Conservation (phyloP, 345 rosid species). For the Jatropha curcas region DNA sequence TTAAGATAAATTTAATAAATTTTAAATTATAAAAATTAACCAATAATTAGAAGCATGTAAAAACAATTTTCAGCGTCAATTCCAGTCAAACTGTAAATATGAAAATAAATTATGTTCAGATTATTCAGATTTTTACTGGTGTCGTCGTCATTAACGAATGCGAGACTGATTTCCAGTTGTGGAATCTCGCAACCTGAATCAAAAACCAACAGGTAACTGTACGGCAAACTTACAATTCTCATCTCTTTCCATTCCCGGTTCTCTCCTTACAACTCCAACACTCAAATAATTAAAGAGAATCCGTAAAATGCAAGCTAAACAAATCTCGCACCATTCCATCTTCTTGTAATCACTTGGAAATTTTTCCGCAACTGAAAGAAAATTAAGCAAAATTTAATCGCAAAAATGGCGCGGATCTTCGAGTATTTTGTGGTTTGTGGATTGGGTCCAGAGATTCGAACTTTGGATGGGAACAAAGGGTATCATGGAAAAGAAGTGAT, state of each 20-base stretch:
- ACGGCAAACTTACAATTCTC: no score
- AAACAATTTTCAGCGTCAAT: no score
- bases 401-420: conserved; percentile 63
- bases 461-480: conserved; percentile 80
- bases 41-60: no score
- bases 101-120: no score
- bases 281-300: background rate
- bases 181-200: no score
- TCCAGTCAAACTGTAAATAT: no score
- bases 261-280: background rate
- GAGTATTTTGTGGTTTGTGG: conserved; percentile 97
- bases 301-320: background rate
- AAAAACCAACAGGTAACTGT: no score
- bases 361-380: background rate
- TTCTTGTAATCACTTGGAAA: background rate
- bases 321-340: background rate
- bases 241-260: background rate
- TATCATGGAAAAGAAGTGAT: conserved; percentile 58
- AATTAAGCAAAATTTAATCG: background rate
- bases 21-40: no score
- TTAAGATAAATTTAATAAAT: no score
- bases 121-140: no score
- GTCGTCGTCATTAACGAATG: no score
- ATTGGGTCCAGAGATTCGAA: conserved; percentile 91
- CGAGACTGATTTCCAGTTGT: no score